A percentile compares a stretch with the other conserved stretches of the same genome.
Evolutionary conservation across 2,329 filamentous ascomycete genomes (phyloP).

Genomic region (Ophiostoma angusticollis): DNA sequence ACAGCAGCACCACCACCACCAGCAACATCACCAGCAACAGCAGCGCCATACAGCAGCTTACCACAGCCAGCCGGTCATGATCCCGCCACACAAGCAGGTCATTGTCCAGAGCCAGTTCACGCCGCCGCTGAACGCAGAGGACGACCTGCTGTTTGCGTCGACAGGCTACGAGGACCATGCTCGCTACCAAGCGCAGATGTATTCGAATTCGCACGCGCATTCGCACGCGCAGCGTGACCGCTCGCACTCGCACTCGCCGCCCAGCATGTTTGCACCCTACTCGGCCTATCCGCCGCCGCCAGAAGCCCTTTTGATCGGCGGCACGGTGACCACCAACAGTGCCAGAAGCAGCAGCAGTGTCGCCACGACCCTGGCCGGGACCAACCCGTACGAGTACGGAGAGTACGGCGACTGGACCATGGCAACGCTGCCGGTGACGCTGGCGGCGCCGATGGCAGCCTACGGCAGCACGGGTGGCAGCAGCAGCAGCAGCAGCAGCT

Average conservation of each 20-base stretch:
- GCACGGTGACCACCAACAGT: slow-evolving; percentile 39
- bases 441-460: slow-evolving; percentile 27
- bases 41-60: no score
- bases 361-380: neutral
- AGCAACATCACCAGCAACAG: slow-evolving; percentile 18
- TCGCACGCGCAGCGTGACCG: slow-evolving; percentile 49
- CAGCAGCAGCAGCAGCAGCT: slow-evolving; percentile 28
- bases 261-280: slow-evolving; percentile 46
- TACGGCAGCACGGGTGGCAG: neutral
- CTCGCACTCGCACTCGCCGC: slow-evolving; percentile 58
- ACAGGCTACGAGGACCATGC: neutral
- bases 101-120: slow-evolving; percentile 43
- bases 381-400: slow-evolving; percentile 20
- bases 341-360: neutral
- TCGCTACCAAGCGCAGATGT: no score
- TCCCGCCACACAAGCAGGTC: slow-evolving; percentile 24
- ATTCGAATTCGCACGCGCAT: no score
- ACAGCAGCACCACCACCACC: slow-evolving; percentile 11
- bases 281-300: slow-evolving; percentile 49
- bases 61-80: slow-evolving; percentile 23
- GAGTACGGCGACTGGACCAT: slow-evolving; percentile 43
- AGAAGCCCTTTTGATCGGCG: slow-evolving; percentile 49
- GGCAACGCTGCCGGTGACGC: slow-evolving; percentile 39
- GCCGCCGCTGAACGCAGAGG: slow-evolving; percentile 45
- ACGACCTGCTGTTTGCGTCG: slow-evolving; percentile 52